Conservation (phyloP, 257 asterid species). For the Fraxinus cuspidata region DNA sequence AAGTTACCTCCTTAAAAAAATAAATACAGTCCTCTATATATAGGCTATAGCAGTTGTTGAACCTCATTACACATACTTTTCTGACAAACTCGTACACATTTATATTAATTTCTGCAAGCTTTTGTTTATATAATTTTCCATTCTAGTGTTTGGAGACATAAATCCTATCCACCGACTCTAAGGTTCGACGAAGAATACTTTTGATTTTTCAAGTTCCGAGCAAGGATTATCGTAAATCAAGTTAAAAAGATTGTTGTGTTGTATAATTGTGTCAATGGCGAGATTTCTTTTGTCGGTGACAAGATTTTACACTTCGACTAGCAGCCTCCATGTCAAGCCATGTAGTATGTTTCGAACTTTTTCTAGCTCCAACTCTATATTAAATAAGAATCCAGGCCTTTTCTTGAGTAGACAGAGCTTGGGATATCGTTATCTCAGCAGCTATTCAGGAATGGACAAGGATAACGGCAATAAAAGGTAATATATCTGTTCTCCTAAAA, state of each 20-base stretch:
- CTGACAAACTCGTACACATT: not conserved
- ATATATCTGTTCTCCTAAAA: not conserved
- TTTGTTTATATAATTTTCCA: not conserved
- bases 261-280: conserved; percentile 26
- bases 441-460: conserved; percentile 18
- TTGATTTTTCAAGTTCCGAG: not conserved
- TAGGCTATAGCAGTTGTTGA: not conserved
- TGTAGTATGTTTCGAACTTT: not conserved
- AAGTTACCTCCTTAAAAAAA: not conserved
- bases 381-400: conserved; percentile 12
- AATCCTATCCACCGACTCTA: not conserved
- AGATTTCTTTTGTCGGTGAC: conserved; percentile 27
- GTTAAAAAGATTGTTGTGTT: not conserved
- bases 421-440: conserved; percentile 28
- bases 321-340: not conserved
- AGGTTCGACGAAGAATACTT: no score
- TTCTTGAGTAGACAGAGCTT: conserved; percentile 5
- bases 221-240: not conserved
- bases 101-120: not conserved
- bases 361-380: conserved; percentile 12
- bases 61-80: not conserved
- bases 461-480: conserved; percentile 31
- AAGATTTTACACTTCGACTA: conserved; percentile 22
- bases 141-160: not conserved
- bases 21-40: not conserved